phyloP scores from a whole-genome alignment of 345 rosid species.

The Gossypium australe region DNA sequence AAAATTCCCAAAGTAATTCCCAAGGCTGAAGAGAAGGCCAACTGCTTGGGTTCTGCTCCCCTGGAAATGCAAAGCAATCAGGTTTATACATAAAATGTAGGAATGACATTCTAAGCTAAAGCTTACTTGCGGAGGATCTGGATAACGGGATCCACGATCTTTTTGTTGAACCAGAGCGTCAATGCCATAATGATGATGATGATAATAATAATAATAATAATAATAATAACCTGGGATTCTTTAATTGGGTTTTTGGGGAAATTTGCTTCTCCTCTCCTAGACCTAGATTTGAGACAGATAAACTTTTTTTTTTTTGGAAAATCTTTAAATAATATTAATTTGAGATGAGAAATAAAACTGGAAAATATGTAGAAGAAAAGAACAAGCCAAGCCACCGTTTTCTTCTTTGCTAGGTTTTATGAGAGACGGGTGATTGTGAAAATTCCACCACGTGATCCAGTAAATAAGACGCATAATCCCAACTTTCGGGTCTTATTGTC shows the following conservation, averaged over 20 bases:
- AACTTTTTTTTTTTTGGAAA: background rate
- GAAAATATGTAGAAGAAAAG: background rate
- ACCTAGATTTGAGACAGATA: background rate
- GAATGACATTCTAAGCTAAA: background rate
- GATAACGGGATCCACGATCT: conserved; percentile 64
- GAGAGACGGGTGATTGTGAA: background rate
- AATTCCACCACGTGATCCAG: background rate
- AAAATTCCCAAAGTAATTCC: conserved; percentile 84
- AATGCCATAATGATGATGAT: conserved; percentile 30
- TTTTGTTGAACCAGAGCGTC: conserved; percentile 48
- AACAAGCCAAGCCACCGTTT: background rate
- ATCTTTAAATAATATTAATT: background rate
- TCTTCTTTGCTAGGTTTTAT: background rate
- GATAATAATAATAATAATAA: too few relatives aligned
- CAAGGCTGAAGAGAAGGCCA: conserved; percentile 84
- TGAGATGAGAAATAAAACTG: background rate
- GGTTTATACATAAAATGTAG: background rate
- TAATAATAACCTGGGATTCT: background rate
- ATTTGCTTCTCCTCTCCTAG: background rate
- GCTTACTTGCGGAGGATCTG: conserved; percentile 65
- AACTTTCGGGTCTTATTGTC: too few relatives aligned
- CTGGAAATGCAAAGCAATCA: conserved; percentile 23
- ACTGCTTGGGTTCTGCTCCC: conserved; percentile 86
- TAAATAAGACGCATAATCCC: background rate
- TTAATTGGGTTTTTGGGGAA: background rate